A percentile compares a stretch with the other conserved stretches of the same genome.
Conservation (phyloP, 805 yeast species). For the Candida maris region DNA sequence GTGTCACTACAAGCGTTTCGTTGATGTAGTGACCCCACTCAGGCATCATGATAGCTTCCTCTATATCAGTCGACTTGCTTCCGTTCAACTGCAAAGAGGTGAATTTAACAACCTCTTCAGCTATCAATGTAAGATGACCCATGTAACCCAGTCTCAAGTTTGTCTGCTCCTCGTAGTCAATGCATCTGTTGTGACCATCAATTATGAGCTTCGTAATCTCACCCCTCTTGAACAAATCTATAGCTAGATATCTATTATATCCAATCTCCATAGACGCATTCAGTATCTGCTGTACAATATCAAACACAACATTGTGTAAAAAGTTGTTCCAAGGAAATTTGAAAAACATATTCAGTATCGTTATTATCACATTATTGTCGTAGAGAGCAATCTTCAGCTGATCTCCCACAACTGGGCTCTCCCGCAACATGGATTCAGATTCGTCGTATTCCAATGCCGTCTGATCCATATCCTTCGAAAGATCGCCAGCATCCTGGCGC, state of each 20-base stretch:
- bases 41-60: slow-evolving; percentile 46
- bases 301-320: slow-evolving; percentile 95
- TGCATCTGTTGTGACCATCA: slow-evolving; percentile 55
- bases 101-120: slow-evolving; percentile 95
- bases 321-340: slow-evolving; percentile 95
- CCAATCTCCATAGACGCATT: slow-evolving; percentile 81
- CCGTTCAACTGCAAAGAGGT: slow-evolving; percentile 32
- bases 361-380: slow-evolving; percentile 66
- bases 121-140: slow-evolving; percentile 93
- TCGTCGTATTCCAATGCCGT: slow-evolving; percentile 20
- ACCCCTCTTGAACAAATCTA: slow-evolving; percentile 67
- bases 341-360: slow-evolving; percentile 66
- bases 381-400: slow-evolving; percentile 74
- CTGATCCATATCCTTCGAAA: slow-evolving; percentile 18
- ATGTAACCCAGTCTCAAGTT: slow-evolving; percentile 83
- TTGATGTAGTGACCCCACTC: slow-evolving; percentile 83
- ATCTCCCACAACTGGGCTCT: slow-evolving; percentile 72
- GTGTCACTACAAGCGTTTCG: slow-evolving; percentile 76
- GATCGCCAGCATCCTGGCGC: slow-evolving; percentile 33
- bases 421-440: slow-evolving; percentile 38
- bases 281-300: slow-evolving; percentile 88
- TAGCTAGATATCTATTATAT: slow-evolving; percentile 72
- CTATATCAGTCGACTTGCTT: slow-evolving; percentile 50
- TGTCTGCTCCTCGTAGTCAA: slow-evolving; percentile 53
- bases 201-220: slow-evolving; percentile 55